Evolutionary conservation across 1,284 basidiomycete species (phyloP), one percentile per base, ranked within the genome.

Genomic region (Apiotrichum montevideense): DNA sequence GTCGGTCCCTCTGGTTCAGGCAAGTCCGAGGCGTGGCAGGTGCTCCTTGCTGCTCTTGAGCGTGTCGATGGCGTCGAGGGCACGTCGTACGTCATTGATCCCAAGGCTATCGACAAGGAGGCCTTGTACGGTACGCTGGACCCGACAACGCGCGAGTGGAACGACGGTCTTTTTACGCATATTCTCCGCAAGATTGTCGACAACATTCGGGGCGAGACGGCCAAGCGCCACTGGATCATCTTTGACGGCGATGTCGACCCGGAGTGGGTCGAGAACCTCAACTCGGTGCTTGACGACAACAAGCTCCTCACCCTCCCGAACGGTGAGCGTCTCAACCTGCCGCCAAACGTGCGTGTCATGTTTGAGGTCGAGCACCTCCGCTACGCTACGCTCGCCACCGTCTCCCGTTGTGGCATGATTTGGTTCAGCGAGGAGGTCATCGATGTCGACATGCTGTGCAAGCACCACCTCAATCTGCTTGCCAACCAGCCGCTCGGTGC

Each of bases 331-430:
- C 85, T 99, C 61, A 98, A 94, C 69, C 81, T 99, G 43, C 97
- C 96, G 1, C 83, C 90, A 3, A 98, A 98, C 70, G 95, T 99
- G 32, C 87, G 96, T 58, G 94, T 99, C 77, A 94, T 99, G 91
- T 99, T 99, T 72, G 96, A 99, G 75, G 97, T 98, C 56, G 97
- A 99, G 76, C 92, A 95, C 74, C 84, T 99, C 65, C 89, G 87
- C 68, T 98, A 96, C 74, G 97, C 96, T 0, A 99, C 97, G 1
- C 84, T 91, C 48, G 96, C 96, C 7, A 99, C 96, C 13, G 97
- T 99, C 79, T 96, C 92, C 84, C 94, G 96, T 56, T 99, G 96
- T 74, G 96, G 96, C 75, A 99, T 99, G 96, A 95, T 99, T 68
- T 99, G 96, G 96, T 99, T 99, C 79, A 97, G 92, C 72, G 92